Conservation (phyloP, 345 rosid species). For the Theobroma cacao region DNA sequence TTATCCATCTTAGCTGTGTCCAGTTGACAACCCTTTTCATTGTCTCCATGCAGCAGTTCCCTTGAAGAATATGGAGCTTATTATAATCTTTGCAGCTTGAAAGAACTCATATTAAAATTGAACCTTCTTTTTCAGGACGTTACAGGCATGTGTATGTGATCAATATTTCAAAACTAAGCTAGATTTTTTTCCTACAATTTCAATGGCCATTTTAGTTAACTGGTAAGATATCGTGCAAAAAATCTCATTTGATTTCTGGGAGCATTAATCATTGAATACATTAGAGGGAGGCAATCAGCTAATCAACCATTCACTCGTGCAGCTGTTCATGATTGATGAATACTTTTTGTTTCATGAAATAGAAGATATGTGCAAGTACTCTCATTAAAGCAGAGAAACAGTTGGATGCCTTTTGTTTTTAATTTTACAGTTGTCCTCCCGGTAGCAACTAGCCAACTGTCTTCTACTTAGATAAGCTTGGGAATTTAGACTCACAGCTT, state of each 20-base stretch:
- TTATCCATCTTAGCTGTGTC: constrained; percentile 21
- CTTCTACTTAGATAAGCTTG: neutral
- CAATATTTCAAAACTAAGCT: neutral
- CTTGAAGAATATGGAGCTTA: neutral
- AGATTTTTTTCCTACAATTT: neutral
- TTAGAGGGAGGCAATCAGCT: neutral
- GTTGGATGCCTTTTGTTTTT: neutral
- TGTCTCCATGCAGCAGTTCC: constrained; percentile 9
- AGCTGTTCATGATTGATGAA: constrained; percentile 6
- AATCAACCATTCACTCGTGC: constrained; percentile 7
- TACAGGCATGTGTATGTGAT: neutral
- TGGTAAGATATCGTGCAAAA: neutral
- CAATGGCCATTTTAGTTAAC: neutral
- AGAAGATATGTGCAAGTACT: neutral
- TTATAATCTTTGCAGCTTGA: constrained; percentile 28
- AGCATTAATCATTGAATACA: constrained; percentile 2
- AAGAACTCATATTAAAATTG: neutral
- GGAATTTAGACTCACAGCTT: neutral
- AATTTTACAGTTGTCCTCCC: neutral
- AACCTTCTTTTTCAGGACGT: neutral
- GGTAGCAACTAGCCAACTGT: neutral
- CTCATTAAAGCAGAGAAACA: neutral
- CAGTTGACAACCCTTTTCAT: neutral
- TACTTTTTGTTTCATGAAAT: neutral
- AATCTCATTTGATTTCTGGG: neutral